Conservation (phyloP, 345 rosid genomes). For the Eucalyptus camaldulensis region DNA sequence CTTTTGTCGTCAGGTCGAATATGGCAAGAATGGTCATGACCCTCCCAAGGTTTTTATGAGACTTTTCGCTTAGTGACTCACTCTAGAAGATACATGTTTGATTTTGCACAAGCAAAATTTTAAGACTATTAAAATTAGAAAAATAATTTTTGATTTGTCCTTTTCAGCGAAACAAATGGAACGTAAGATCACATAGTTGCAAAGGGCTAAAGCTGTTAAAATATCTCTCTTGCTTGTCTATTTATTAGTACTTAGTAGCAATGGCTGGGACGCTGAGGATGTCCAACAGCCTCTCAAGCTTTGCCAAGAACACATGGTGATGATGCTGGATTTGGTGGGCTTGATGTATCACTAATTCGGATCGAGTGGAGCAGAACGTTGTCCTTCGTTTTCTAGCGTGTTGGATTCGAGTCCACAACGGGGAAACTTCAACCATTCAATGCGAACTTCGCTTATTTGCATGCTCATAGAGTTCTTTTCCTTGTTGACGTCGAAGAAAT, state of each 20-base stretch:
- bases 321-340: not conserved
- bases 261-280: not conserved
- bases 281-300: not conserved
- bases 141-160: too few species aligned
- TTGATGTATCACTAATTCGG: not conserved
- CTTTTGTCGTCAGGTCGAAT: not conserved
- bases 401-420: not conserved
- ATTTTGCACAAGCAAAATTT: too few species aligned
- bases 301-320: not conserved
- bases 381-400: not conserved
- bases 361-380: not conserved
- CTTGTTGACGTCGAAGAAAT: not conserved
- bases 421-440: not conserved
- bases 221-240: not conserved
- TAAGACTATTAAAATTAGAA: not conserved
- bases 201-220: not conserved
- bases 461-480: not conserved
- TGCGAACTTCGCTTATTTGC: not conserved
- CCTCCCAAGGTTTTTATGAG: not conserved
- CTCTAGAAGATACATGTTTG: not conserved
- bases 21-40: not conserved
- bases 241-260: not conserved
- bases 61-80: not conserved
- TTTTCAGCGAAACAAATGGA: not conserved
- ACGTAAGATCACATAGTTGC: not conserved